Conservation (phyloP, 2,329 filamentous ascomycete species). For the Nannizziopsis barbatae region DNA sequence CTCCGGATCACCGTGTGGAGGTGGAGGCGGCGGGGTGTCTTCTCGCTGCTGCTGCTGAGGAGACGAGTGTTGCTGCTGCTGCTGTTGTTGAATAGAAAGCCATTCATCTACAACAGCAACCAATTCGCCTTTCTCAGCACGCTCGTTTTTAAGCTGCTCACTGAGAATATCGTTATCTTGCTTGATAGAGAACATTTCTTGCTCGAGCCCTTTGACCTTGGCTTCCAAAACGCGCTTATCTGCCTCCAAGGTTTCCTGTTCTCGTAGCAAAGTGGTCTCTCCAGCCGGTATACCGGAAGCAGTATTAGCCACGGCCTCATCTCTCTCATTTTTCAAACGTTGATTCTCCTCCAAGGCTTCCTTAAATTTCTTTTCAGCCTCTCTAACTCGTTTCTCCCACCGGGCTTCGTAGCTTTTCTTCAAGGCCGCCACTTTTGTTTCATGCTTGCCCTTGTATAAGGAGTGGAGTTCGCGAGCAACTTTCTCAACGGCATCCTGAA, state of each 20-base stretch:
- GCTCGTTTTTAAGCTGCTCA: constrained; percentile 46
- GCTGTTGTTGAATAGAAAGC: constrained; percentile 31
- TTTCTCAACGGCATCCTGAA: constrained; percentile 76
- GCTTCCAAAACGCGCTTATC: constrained; percentile 60
- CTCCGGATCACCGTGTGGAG: not conserved
- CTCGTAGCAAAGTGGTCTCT: constrained; percentile 36
- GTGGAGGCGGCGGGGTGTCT: not conserved
- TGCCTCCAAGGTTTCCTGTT: constrained; percentile 52
- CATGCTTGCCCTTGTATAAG: constrained; percentile 94
- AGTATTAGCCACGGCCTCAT: constrained; percentile 52
- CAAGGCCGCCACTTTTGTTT: constrained; percentile 84
- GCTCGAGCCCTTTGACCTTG: constrained; percentile 61
- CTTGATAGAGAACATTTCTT: constrained; percentile 59
- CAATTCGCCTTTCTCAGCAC: constrained; percentile 38
- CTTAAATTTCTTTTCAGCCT: constrained; percentile 61
- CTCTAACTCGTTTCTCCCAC: constrained; percentile 77
- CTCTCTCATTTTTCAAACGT: constrained; percentile 53
- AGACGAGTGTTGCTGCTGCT: not conserved
- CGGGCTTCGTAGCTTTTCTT: constrained; percentile 72
- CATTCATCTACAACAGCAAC: constrained; percentile 40
- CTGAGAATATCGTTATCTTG: constrained; percentile 56
- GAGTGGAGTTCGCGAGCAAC: constrained; percentile 88
- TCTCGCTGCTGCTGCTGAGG: constrained; percentile 14
- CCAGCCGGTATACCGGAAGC: constrained; percentile 24
- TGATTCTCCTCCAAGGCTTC: constrained; percentile 64